Base-by-base conservation (phyloP, 2,329 filamentous ascomycete species). In the Cordyceps farinosa region DNA sequence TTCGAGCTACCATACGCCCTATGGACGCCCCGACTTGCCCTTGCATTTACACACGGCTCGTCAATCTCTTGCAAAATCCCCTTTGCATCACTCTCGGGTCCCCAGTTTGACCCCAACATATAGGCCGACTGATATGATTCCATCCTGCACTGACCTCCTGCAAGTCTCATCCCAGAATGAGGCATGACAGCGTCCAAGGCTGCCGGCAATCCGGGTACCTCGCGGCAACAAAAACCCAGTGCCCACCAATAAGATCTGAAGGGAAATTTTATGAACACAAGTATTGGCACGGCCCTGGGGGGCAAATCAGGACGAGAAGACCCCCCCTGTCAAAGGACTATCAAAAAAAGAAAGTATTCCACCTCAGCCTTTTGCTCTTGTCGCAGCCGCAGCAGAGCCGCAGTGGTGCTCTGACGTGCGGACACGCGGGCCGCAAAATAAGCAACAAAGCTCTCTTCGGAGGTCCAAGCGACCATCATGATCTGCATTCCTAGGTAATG, bases 151-250 rank as follows among this genome's bases (percentile, higher is more conserved):
- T 62, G 60, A 54, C 47, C 60, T 45, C 51, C 52, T 55, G 60
- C 52, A 57, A 44, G 61, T 62, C 61, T 57, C 53, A 62, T 62
- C 61, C 30, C 10, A 51, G 40, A 22, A 51, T 6, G 17, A n/a
- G 45, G 22, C 56, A 22, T 22, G 22, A 22, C 42, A 45, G 42
- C n/a, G 17, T 22, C 17, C 42, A 5, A 22, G 47, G n/a, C 17
- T 30, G 30, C 42, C 5, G 29, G 42, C 32, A 58, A 38, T 4
- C 32, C 27, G 9, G 50, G 13, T 52, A 15, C 27, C 36, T 60
- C 34, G 48, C 47, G 27, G 34, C 51, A 40, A 54, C n/a, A 6
- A 54, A 55, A 22, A 22, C 22, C 22, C 52, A 42, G 29, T 55
- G 52, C 52, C 34, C 34, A 55, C 40, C 52, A 9, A 55, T 30